These are phyloP conservation scores for Fusarium palustre DNA, from an alignment of 2,329 filamentous ascomycete species.

Conservation along the genomic window DNA sequence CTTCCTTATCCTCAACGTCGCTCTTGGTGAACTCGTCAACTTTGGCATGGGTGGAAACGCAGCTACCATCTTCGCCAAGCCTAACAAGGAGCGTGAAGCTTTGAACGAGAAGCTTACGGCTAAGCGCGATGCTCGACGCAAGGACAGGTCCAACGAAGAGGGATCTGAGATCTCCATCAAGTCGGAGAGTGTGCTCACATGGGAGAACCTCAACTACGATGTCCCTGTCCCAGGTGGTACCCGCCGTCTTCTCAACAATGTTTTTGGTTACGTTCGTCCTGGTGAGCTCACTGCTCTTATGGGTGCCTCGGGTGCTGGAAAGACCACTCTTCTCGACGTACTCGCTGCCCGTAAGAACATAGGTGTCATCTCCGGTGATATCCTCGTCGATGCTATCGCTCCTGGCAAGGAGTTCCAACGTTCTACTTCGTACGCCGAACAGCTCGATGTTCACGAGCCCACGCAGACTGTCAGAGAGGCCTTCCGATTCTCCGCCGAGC, in stretches of 20 bases:
- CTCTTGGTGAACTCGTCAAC: conserved; percentile 81
- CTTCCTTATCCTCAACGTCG: conserved; percentile 80
- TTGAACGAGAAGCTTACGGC: conserved; percentile 72
- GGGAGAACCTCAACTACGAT: conserved; percentile 86
- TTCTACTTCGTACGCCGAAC: conserved; percentile 71
- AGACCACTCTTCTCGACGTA: conserved; percentile 86
- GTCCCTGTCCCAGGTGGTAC: conserved; percentile 70
- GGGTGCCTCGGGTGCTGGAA: conserved; percentile 87
- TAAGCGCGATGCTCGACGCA: conserved; percentile 68
- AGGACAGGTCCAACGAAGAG: conserved; percentile 58
- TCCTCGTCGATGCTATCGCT: conserved; percentile 67
- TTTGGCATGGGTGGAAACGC: conserved; percentile 85
- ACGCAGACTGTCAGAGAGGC: conserved; percentile 73
- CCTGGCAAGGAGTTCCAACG: conserved; percentile 71
- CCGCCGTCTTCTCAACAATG: conserved; percentile 65
- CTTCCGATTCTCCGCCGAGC: conserved; percentile 70
- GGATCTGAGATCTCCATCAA: conserved; percentile 66
- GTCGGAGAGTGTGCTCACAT: conserved; percentile 79
- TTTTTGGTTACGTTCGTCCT: conserved; percentile 78
- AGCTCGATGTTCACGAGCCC: conserved; percentile 71
- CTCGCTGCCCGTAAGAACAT: conserved; percentile 72
- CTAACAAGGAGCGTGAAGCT: conserved; percentile 73
- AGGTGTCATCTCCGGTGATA: conserved; percentile 67
- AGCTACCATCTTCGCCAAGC: conserved; percentile 80
- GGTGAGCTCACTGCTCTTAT: conserved; percentile 83